A percentile compares a stretch with the other conserved stretches of the same genome.
phyloP scores from a whole-genome alignment of 2,329 filamentous ascomycete species.

The Penicillium sp. region DNA sequence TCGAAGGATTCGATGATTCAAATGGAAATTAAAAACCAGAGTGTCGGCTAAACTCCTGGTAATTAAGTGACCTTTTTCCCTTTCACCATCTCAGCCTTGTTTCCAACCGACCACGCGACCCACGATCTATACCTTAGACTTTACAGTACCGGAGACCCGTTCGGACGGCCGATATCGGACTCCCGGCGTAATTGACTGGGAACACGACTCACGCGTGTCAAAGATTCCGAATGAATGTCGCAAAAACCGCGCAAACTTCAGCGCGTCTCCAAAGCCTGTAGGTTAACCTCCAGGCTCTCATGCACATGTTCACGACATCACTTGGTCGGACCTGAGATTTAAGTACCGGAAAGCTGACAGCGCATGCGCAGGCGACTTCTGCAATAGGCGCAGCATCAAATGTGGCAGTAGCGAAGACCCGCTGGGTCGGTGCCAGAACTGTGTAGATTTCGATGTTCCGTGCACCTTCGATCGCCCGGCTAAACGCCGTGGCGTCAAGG shows the following conservation, averaged over 20 bases:
- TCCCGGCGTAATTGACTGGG: neutral
- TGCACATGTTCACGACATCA: constrained; percentile 10
- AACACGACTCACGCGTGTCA: neutral
- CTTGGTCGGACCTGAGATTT: constrained; percentile 5
- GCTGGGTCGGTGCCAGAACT: constrained; percentile 50
- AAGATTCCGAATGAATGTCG: constrained; percentile 24
- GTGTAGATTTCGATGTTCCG: constrained; percentile 50
- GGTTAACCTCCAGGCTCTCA: constrained; percentile 5
- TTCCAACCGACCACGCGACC: neutral
- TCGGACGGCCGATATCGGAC: constrained; percentile 3
- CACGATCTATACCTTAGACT: neutral
- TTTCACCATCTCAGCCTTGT: constrained; percentile 2
- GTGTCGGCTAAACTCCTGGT: neutral
- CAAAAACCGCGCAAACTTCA: constrained; percentile 29
- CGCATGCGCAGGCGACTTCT: constrained; percentile 46
- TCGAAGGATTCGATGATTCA: neutral
- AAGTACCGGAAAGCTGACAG: constrained; percentile 12
- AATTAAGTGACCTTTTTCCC: constrained; percentile 6
- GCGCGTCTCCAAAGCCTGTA: constrained; percentile 30
- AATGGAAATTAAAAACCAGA: neutral
- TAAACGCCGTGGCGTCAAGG: constrained; percentile 39
- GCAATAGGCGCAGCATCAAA: constrained; percentile 50
- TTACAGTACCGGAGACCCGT: neutral
- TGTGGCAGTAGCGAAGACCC: constrained; percentile 40
- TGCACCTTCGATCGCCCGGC: constrained; percentile 51